Conservation (phyloP, 345 rosid genomes). For the Mercurialis annua region DNA sequence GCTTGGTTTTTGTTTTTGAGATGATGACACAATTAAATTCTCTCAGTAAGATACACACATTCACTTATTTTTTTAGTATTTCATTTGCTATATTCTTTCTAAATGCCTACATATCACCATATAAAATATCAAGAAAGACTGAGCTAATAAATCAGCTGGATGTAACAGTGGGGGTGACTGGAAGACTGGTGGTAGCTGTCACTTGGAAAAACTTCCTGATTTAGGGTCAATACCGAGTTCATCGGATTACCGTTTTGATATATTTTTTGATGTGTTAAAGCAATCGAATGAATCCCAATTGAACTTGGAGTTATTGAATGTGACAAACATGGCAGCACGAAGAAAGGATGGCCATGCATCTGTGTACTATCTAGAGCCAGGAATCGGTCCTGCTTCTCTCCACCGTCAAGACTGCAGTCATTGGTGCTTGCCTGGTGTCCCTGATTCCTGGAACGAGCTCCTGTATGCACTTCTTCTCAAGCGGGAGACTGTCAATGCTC, state of each 20-base stretch:
- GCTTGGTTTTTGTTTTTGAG: not conserved
- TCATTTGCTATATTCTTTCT: not conserved
- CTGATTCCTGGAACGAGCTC: conserved; percentile 89
- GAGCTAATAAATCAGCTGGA: conserved; percentile 5
- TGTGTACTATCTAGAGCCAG: conserved; percentile 55
- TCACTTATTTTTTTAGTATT: not conserved
- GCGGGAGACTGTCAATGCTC: conserved; percentile 5
- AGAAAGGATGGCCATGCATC: conserved; percentile 91
- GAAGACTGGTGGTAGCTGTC: conserved; percentile 83
- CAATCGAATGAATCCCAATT: conserved; percentile 27
- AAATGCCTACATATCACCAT: not conserved
- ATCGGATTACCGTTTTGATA: conserved; percentile 40
- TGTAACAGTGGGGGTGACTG: conserved; percentile 82
- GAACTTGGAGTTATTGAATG: conserved; percentile 51
- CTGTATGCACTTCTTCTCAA: conserved; percentile 50
- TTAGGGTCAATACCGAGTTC: conserved; percentile 44
- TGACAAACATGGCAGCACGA: conserved; percentile 59
- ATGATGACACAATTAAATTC: not conserved
- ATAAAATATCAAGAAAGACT: no score
- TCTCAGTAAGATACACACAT: not conserved
- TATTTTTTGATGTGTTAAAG: conserved; percentile 38
- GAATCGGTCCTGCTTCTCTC: conserved; percentile 52
- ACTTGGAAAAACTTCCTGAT: conserved; percentile 80
- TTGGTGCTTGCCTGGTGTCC: conserved; percentile 97
- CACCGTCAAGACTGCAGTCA: conserved; percentile 90